Conservation (phyloP, 1,284 basidiomycete species). For the Boletellus dicymbophilus region DNA sequence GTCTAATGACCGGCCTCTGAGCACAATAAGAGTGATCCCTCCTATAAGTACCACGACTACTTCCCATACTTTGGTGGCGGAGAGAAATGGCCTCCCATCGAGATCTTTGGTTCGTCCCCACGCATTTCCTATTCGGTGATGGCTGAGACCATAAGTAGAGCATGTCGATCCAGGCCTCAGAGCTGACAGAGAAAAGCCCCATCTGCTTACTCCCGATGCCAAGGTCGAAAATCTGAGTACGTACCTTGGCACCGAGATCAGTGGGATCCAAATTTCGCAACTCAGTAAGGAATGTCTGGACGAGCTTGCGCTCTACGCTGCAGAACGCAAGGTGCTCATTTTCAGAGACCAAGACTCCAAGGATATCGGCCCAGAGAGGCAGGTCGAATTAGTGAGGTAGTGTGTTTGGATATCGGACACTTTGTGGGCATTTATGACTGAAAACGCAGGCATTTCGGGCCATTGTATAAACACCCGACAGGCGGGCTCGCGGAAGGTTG, state of each 20-base stretch:
- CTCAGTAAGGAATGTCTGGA: slow-evolving; percentile 56
- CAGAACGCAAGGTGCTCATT: slow-evolving; percentile 58
- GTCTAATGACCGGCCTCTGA: too few relatives aligned
- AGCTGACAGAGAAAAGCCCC: slow-evolving; percentile 49
- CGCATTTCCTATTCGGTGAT: background rate
- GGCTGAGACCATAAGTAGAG: slow-evolving; percentile 17
- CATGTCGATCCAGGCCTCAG: slow-evolving; percentile 44
- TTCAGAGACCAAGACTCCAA: slow-evolving; percentile 63
- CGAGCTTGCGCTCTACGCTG: slow-evolving; percentile 61
- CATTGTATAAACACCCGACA: slow-evolving; percentile 60
- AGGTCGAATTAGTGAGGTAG: slow-evolving; percentile 50
- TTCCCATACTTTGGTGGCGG: slow-evolving; percentile 43
- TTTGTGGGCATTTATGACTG: background rate
- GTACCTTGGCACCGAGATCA: slow-evolving; percentile 59
- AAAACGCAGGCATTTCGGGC: slow-evolving; percentile 48
- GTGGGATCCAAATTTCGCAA: slow-evolving; percentile 59
- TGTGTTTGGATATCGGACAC: background rate
- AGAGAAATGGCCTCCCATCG: slow-evolving; percentile 46
- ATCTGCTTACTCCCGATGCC: slow-evolving; percentile 44
- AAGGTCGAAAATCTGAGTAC: slow-evolving; percentile 49
- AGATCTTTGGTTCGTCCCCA: slow-evolving; percentile 38
- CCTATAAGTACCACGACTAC: slow-evolving; percentile 46
- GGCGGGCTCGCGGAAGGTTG: slow-evolving; percentile 49
- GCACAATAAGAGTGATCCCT: slow-evolving; percentile 32
- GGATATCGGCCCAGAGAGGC: slow-evolving; percentile 49